phyloP scores from a whole-genome alignment of 257 asterid species.

The Solanum paucissectum region DNA sequence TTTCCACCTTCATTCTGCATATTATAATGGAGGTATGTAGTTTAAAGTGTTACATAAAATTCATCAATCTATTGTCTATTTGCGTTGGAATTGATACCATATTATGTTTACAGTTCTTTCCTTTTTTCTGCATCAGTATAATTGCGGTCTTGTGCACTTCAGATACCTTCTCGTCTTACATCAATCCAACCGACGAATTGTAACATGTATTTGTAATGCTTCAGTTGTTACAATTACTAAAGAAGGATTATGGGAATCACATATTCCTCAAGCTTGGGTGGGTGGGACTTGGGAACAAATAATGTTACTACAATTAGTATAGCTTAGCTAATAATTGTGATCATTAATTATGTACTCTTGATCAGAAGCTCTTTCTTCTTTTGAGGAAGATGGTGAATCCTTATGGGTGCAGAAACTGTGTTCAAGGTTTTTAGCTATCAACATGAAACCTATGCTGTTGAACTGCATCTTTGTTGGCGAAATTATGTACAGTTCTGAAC shows the following conservation, averaged over 20 bases:
- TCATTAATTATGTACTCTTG: constrained; percentile 9
- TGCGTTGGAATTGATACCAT: neutral
- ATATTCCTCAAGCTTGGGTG: neutral
- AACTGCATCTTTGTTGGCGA: neutral
- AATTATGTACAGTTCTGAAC: neutral
- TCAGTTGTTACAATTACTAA: neutral
- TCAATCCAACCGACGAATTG: neutral
- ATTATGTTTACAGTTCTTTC: neutral
- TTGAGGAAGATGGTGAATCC: constrained; percentile 45
- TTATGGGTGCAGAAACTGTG: neutral
- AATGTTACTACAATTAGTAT: neutral
- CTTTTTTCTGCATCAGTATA: neutral
- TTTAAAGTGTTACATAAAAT: neutral
- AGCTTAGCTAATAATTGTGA: neutral
- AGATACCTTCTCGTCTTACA: neutral
- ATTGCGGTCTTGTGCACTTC: neutral
- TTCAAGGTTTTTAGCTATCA: neutral
- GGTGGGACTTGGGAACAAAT: neutral
- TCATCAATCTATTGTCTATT: neutral
- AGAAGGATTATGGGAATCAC: neutral
- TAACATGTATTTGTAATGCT: neutral
- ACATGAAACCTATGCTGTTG: neutral
- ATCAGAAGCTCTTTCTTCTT: constrained; percentile 64
- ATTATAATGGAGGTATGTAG: neutral
- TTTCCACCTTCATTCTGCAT: neutral